These are phyloP conservation scores for Phytophthora pluvialis DNA, from an alignment of 352 stramenopile genomes.

Conservation along the genomic window DNA sequence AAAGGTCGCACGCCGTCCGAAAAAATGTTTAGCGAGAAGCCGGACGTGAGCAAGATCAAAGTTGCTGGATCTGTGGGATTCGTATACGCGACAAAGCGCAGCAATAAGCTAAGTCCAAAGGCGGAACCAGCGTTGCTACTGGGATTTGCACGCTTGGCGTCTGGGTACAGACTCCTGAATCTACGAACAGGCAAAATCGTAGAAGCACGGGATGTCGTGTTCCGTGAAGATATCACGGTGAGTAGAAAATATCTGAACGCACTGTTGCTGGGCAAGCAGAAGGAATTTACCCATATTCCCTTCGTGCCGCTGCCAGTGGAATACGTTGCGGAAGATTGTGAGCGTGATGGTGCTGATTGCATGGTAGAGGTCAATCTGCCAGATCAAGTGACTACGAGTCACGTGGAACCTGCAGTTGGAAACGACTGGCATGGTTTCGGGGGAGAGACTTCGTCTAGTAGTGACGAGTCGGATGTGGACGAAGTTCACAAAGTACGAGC, in stretches of 20 bases:
- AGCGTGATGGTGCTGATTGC: neutral
- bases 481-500: neutral
- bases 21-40: slow-evolving; percentile 1
- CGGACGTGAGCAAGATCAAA: slow-evolving; percentile 3
- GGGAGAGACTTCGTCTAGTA: neutral
- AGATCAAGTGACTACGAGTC: neutral
- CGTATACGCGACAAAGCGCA: neutral
- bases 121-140: slow-evolving; percentile 6
- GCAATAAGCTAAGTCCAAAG: slow-evolving; percentile 4
- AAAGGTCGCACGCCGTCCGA: neutral
- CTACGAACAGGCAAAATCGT: slow-evolving; percentile 4
- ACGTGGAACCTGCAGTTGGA: neutral
- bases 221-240: slow-evolving; percentile 9
- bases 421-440: neutral
- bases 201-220: slow-evolving; percentile 1
- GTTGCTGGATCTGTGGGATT: slow-evolving; percentile 2
- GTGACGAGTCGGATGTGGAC: slow-evolving; percentile 4
- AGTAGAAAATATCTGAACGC: neutral
- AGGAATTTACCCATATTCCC: neutral
- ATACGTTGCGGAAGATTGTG: slow-evolving; percentile 4
- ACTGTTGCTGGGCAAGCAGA: neutral
- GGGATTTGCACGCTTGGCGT: neutral
- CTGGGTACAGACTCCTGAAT: slow-evolving; percentile 11
- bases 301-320: slow-evolving; percentile 6
- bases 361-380: neutral